Percentiles rank a stretch among this genome's conserved stretches.
phyloP scores from a whole-genome alignment of 768 basidiomycete genomes.

The Butyriboletus loyo region DNA sequence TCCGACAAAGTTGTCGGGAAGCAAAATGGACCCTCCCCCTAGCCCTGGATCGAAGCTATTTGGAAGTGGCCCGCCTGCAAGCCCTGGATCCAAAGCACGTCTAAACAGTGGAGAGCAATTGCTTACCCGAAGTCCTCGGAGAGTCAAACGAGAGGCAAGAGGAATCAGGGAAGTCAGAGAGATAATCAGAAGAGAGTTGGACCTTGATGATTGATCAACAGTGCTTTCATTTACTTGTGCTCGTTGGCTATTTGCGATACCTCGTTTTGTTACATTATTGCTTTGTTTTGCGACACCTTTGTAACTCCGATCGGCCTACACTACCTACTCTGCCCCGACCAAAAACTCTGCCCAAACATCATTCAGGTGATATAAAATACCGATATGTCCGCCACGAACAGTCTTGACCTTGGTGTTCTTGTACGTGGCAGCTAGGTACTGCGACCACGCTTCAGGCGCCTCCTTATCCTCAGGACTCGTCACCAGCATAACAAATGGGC shows the following conservation, averaged over 20 bases:
- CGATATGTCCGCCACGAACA: slow-evolving; percentile 50
- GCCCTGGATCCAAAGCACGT: slow-evolving; percentile 50
- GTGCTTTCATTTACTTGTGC: slow-evolving; percentile 29
- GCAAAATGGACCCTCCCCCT: slow-evolving; percentile 26
- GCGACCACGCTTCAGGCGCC: slow-evolving; percentile 41
- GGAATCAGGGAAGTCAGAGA: slow-evolving; percentile 79
- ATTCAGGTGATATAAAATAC: slow-evolving; percentile 43
- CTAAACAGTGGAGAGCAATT: slow-evolving; percentile 61
- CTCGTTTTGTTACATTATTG: slow-evolving; percentile 11
- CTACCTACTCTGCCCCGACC: slow-evolving; percentile 11
- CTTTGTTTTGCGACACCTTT: slow-evolving; percentile 24
- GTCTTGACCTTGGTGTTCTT: slow-evolving; percentile 40
- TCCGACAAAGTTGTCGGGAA: slow-evolving; percentile 36
- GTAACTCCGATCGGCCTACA: not conserved
- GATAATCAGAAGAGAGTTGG: slow-evolving; percentile 75
- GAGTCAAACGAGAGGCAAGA: slow-evolving; percentile 67
- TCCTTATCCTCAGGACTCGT: slow-evolving; percentile 42
- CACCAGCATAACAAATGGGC: slow-evolving; percentile 45
- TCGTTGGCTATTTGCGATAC: slow-evolving; percentile 16
- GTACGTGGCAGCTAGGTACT: slow-evolving; percentile 49
- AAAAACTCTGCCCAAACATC: slow-evolving; percentile 42
- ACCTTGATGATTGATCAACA: slow-evolving; percentile 52
- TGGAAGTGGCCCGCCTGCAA: slow-evolving; percentile 34
- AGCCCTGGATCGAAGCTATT: slow-evolving; percentile 40
- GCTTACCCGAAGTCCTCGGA: slow-evolving; percentile 65